Evolutionary conservation across 225 moss, liverwort and hornwort species (phyloP), one percentile per base, ranked within the genome.

Genomic region (Polytrichum commune): DNA sequence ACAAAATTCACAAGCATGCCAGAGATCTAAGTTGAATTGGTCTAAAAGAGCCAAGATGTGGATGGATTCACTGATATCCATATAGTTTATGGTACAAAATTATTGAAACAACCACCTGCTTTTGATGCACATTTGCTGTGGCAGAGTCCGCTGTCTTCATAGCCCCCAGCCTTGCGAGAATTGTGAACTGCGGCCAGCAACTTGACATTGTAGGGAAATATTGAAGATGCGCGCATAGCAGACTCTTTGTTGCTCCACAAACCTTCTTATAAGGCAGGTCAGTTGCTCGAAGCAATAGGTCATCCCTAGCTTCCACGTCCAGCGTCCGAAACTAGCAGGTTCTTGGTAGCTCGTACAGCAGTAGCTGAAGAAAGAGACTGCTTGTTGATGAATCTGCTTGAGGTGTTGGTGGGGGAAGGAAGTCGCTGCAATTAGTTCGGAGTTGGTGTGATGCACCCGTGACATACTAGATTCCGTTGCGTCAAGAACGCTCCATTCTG

Each of bases 401-500:
- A 9, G 35, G 35, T 35, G 35, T 35, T 35, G 35, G 9, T 9
- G 1, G 9, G 16, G 25, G 10, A 24, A 26, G 25, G 68, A 27
- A 53, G 16, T 56, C 20, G 18, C 13, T 46, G 20, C 55, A 55
- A 53, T 54, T 19, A 69, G 9, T 8, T 26, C 69, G 18, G 13
- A 64, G 74, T 18, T 67, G 30, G 46, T 13, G 46, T 46, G 46
- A 66, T 18, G 18, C 35, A 77, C 65, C 64, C 29, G 22, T 57
- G 10, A 70, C 71, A 69, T 74, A 82, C 74, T 85, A 69, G 87
- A 83, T 75, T 92, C 93, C 24, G 85, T 72, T 20, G 92, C 90
- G 69, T 96, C 96, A 66, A 87, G 82, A 53, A 93, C 88, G 73
- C 89, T 96, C 96, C 96, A 93, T 53, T 91, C 96, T n/a, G 96